Evolutionary conservation across 2,329 filamentous ascomycete genomes (phyloP), one percentile per base, ranked within the genome.

Genomic region (Fusarium multiceps): DNA sequence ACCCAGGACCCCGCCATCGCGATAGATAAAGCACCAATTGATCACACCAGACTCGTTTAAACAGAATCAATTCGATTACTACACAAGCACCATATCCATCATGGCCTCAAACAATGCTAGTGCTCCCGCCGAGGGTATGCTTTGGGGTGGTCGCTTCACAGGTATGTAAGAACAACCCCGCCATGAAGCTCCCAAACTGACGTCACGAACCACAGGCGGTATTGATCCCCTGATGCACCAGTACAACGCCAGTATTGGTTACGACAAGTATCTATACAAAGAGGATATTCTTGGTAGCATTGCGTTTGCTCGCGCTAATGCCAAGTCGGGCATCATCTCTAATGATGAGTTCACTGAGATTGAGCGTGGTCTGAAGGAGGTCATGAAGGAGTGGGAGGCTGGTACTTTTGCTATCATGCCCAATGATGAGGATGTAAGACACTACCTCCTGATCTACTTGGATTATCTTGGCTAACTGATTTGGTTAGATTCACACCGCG

Each of bases 201-300:
- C 75, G 54, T 74, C 37, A 45, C 69, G 67, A 21, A 64, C 25
- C 23, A 14, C 10, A 77, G 73, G 73, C 37, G 92, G 87, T 71
- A 89, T 95, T 73, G 93, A 97, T 82, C 93, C 93, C 53, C 87
- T 97, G 53, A 97, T 97, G 93, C 86, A 90, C 63, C 85, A 91
- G 73, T 97, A 95, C 84, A 97, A 97, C 80, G 90, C 74, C 59
- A 91, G 88, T 54, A 91, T 97, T 4, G 23, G 32, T 0, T 94
- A 92, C 81, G 93, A 97, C 80, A 90, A 91, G 74, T 85, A 86
- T 64, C 90, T 97, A 72, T 93, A 93, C 82, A 89, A 88, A 64
- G 89, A 96, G 78, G 93, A 97, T 74, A 94, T 97, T 74, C 87
- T 88, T 21, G 93, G 93, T 71, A 90, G 87, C 55, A 92, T 97